Percentiles rank a stretch among this genome's conserved stretches.
Conservation (phyloP, 306 rosid species). For the barrel medic (Medicago truncatula) region MtrunA17r5.0-ANR NC_053043.1:46400001-46400500, state of each 20-base stretch:
- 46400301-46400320: conserved; percentile 7
- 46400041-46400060: conserved; percentile 13
- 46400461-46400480: conserved; percentile 19
- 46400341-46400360: conserved; percentile 37
- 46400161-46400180: conserved; percentile 34
- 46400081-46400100: conserved; percentile 17
- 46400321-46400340: conserved; percentile 38
- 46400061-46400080: conserved; percentile 7
- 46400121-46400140: conserved; percentile 35
- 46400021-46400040: neutral
- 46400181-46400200: conserved; percentile 9
- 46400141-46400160: conserved; percentile 28
- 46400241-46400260: conserved; percentile 19
- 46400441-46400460: conserved; percentile 47
- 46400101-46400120: conserved; percentile 10
- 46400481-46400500: conserved; percentile 2
- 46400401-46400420: conserved; percentile 37
- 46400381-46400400: conserved; percentile 48
- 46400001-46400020: neutral
- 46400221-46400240: conserved; percentile 26
- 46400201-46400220: conserved; percentile 39
- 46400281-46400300: conserved; percentile 17
- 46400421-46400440: conserved; percentile 47
- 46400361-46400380: conserved; percentile 44
- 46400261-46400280: conserved; percentile 25